Percentiles rank a stretch among this genome's conserved stretches.
These are phyloP conservation scores for Bolboschoenoplectus hybrid DNA, from an alignment of 202 grass and related monocot species.

Conservation along the genomic window DNA sequence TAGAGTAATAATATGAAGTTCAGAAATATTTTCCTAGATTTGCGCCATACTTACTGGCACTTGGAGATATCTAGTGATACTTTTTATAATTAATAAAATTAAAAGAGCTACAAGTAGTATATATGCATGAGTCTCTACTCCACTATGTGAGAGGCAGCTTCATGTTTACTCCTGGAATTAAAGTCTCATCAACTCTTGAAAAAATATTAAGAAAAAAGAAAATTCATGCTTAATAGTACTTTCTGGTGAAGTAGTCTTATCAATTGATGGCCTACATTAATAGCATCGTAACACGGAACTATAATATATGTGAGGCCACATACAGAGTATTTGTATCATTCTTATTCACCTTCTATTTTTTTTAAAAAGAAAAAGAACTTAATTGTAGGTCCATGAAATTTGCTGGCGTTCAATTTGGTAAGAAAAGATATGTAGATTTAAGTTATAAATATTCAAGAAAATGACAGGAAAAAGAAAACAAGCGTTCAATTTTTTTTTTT, in stretches of 20 bases:
- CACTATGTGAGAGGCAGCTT: background rate
- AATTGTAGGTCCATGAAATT: background rate
- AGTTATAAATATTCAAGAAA: background rate
- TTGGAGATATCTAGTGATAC: background rate
- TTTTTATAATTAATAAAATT: conserved; percentile 2
- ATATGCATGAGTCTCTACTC: background rate
- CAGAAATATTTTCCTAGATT: conserved; percentile 14
- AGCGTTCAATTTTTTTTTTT: no score
- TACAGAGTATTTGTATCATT: background rate
- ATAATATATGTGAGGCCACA: background rate
- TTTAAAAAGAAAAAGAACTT: background rate
- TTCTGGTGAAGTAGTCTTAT: background rate
- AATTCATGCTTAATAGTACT: background rate
- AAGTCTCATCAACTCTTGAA: background rate
- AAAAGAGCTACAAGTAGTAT: background rate
- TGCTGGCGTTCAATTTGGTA: background rate
- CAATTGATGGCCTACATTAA: background rate
- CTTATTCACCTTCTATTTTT: background rate
- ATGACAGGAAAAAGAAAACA: background rate
- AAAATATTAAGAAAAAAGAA: background rate
- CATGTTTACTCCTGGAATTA: background rate
- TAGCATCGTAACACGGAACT: background rate
- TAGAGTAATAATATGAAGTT: background rate
- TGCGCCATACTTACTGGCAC: background rate
- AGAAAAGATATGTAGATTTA: background rate